Evolutionary conservation across 1,284 basidiomycete genomes (phyloP).

Genomic region (Coniophora puteana): DNA sequence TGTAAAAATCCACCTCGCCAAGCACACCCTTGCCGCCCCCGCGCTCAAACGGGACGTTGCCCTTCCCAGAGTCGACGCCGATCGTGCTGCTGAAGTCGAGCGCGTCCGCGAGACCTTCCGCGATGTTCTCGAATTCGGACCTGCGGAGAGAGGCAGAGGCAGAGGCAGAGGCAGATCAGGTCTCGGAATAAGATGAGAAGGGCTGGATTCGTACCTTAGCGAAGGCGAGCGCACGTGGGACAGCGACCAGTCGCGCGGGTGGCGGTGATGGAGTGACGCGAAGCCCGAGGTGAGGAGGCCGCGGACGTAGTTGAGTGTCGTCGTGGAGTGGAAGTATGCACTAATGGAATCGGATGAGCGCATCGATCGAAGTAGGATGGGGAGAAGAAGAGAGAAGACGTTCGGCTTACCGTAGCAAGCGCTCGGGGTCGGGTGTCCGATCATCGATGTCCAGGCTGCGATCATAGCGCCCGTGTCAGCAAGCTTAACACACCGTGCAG

Average conservation of each 20-base stretch:
- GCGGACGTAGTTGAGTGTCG: constrained; percentile 92
- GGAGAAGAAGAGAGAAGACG: neutral
- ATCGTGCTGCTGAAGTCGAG: constrained; percentile 93
- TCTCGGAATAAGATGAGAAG: neutral
- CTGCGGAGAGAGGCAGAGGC: constrained; percentile 35
- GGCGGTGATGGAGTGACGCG: constrained; percentile 85
- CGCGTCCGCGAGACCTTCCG: constrained; percentile 83
- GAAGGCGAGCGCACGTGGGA: constrained; percentile 84
- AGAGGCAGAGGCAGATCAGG: constrained; percentile 13
- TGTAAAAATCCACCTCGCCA: constrained; percentile 93
- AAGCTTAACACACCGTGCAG: neutral
- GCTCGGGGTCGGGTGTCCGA: constrained; percentile 84
- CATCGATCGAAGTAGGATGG: constrained; percentile 5
- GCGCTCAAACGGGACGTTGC: constrained; percentile 54
- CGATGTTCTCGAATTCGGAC: constrained; percentile 82
- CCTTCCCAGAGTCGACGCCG: constrained; percentile 57
- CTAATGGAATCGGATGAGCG: constrained; percentile 32
- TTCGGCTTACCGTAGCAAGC: constrained; percentile 69
- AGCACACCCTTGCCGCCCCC: constrained; percentile 72
- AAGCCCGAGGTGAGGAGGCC: constrained; percentile 88
- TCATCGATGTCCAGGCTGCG: constrained; percentile 69
- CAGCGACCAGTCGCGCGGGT: constrained; percentile 91
- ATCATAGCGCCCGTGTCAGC: too few species aligned
- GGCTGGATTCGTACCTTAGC: constrained; percentile 46
- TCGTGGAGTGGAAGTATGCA: constrained; percentile 94